Evolutionary conservation across 1,139 yeast species (phyloP).

Genomic region (Geotrichum aggregatum): DNA sequence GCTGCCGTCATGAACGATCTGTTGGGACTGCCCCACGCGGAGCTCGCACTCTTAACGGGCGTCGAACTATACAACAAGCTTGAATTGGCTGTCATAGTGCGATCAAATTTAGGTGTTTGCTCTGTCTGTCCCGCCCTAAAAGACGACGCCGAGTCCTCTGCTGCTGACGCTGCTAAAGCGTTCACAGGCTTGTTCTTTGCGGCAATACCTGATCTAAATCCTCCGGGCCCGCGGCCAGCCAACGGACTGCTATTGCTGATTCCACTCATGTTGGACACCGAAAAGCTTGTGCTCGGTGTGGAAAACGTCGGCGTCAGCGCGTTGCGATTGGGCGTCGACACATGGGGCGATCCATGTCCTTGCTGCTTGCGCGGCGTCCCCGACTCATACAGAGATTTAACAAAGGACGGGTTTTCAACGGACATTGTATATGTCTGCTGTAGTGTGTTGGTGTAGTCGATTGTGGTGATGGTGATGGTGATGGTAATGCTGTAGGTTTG

Average conservation of each 20-base stretch:
- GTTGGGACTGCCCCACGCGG: conserved; percentile 3
- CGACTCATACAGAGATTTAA: conserved; percentile 29
- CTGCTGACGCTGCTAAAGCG: neutral
- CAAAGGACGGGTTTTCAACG: conserved; percentile 32
- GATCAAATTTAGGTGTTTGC: conserved; percentile 1
- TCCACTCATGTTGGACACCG: conserved; percentile 3
- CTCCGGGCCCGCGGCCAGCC: conserved; percentile 5
- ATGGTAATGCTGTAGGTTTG: neutral
- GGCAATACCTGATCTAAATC: neutral
- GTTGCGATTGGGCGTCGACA: conserved; percentile 6
- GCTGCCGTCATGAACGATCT: neutral
- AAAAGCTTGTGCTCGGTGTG: conserved; percentile 2
- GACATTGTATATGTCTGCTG: conserved; percentile 25
- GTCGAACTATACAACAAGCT: conserved; percentile 5
- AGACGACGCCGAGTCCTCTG: too few relatives aligned
- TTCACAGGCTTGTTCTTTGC: neutral
- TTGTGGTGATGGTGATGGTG: neutral
- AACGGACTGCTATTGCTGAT: conserved; percentile 11
- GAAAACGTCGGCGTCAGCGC: neutral
- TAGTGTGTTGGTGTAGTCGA: too few relatives aligned
- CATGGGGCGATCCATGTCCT: conserved; percentile 9
- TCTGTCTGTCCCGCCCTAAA: neutral
- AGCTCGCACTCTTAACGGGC: neutral
- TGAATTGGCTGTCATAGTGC: conserved; percentile 2
- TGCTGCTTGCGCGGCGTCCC: conserved; percentile 26